These are phyloP conservation scores for Friedmanniomyces simplex DNA, from an alignment of 495 filamentous ascomycete genomes.

Conservation along the genomic window DNA sequence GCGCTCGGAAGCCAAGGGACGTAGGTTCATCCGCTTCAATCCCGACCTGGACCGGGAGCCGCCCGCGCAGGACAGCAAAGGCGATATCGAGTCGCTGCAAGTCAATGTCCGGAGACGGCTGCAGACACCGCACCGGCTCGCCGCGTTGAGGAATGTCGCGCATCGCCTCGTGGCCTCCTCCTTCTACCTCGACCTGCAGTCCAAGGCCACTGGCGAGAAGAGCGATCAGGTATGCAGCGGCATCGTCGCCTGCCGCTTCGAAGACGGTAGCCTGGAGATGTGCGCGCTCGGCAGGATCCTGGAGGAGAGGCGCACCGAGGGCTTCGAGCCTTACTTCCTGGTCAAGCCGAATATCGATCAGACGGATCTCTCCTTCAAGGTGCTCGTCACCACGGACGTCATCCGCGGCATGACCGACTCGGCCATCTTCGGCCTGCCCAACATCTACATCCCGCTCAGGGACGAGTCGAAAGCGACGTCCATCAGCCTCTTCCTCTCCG, in stretches of 20 bases:
- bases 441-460: conserved; percentile 15
- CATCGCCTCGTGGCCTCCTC: conserved; percentile 16
- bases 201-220: conserved; percentile 7
- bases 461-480: conserved; percentile 8
- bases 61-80: conserved; percentile 16
- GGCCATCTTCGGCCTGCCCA: conserved; percentile 12
- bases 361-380: not conserved
- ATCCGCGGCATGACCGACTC: conserved; percentile 11
- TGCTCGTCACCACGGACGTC: conserved; percentile 11
- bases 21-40: conserved; percentile 17
- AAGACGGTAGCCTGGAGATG: conserved; percentile 17
- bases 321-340: conserved; percentile 17
- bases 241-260: conserved; percentile 14
- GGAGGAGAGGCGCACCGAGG: conserved; percentile 1
- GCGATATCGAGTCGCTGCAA: conserved; percentile 13
- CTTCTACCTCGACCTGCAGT: conserved; percentile 18
- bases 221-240: conserved; percentile 7
- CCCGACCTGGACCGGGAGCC: conserved; percentile 17
- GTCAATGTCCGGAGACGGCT: conserved; percentile 9
- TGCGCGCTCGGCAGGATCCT: conserved; percentile 17
- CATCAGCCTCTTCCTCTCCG: conserved; percentile 11
- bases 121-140: conserved; percentile 11
- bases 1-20: conserved; percentile 10
- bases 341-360: conserved; percentile 4
- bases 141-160: conserved; percentile 15